phyloP scores from a whole-genome alignment of 495 filamentous ascomycete genomes.

The Aspergillus kassunensis region DNA sequence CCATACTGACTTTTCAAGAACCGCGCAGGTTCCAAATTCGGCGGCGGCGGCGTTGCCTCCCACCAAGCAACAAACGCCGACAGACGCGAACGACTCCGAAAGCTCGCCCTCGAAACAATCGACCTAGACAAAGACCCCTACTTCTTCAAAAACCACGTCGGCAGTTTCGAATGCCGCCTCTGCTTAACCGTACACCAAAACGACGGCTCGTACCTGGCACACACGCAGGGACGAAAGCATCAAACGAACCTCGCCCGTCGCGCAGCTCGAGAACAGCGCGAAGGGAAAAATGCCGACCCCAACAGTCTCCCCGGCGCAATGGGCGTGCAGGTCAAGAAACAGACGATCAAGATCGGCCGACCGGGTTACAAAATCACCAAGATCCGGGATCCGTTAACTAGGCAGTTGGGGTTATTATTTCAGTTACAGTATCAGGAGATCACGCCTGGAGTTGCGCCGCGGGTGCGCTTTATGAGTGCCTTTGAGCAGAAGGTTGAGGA shows the following conservation, averaged over 20 bases:
- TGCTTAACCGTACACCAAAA: slow-evolving; percentile 99
- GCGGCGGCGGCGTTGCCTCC: slow-evolving; percentile 93
- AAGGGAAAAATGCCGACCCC: slow-evolving; percentile 72
- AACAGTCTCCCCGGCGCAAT: slow-evolving; percentile 64
- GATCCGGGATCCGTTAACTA: slow-evolving; percentile 81
- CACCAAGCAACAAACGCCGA: slow-evolving; percentile 92
- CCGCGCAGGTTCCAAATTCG: slow-evolving; percentile 96
- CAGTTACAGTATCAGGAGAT: slow-evolving; percentile 97
- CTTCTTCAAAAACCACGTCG: slow-evolving; percentile 99
- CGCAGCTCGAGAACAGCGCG: slow-evolving; percentile 88
- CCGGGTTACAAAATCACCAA: slow-evolving; percentile 99
- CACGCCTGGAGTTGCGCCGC: slow-evolving; percentile 64
- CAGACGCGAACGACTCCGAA: slow-evolving; percentile 92
- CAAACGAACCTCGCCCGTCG: slow-evolving; percentile 98
- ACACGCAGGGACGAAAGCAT: slow-evolving; percentile 98
- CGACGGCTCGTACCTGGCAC: slow-evolving; percentile 97
- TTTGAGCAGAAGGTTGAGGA: slow-evolving; percentile 96
- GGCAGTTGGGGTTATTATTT: slow-evolving; percentile 86
- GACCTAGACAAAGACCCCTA: slow-evolving; percentile 99
- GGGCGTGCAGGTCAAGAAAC: slow-evolving; percentile 79
- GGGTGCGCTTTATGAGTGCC: slow-evolving; percentile 94
- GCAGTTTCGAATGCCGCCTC: slow-evolving; percentile 95
- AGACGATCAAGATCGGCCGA: slow-evolving; percentile 94
- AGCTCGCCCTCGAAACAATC: slow-evolving; percentile 97
- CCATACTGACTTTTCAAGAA: no score